phyloP scores from a whole-genome alignment of 192 early-diverging fungal genomes.

The Backusella morwellensis region DNA sequence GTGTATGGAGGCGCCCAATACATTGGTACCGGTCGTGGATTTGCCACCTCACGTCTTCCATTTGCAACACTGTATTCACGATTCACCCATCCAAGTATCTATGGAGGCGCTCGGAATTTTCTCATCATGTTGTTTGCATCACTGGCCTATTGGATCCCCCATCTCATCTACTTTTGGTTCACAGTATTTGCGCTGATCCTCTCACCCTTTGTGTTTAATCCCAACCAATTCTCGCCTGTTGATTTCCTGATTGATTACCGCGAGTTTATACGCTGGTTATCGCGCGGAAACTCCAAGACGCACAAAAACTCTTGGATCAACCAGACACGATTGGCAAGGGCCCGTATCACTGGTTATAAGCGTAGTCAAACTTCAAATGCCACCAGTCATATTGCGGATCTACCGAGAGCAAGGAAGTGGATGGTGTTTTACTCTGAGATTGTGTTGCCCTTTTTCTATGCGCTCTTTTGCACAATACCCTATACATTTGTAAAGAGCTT shows the following conservation, averaged over 20 bases:
- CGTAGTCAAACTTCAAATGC: constrained; percentile 56
- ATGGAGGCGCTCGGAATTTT: constrained; percentile 69
- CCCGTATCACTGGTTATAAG: constrained; percentile 79
- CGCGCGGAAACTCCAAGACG: constrained; percentile 72
- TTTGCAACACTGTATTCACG: constrained; percentile 75
- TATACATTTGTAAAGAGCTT: constrained; percentile 72
- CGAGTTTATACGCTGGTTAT: constrained; percentile 81
- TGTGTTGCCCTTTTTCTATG: constrained; percentile 63
- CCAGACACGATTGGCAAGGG: constrained; percentile 67
- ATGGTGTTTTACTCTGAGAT: constrained; percentile 73
- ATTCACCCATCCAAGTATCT: constrained; percentile 73
- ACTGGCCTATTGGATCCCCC: constrained; percentile 68
- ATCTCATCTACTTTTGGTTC: constrained; percentile 81
- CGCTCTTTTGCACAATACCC: constrained; percentile 55
- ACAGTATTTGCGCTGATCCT: constrained; percentile 73
- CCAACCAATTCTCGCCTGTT: constrained; percentile 81
- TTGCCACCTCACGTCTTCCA: constrained; percentile 75
- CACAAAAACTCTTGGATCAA: constrained; percentile 80
- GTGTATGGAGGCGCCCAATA: constrained; percentile 82
- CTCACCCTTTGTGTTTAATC: constrained; percentile 86
- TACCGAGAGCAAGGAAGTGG: constrained; percentile 64
- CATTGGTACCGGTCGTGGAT: constrained; percentile 83
- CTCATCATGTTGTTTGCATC: constrained; percentile 74
- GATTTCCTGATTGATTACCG: constrained; percentile 82
- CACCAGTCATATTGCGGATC: constrained; percentile 42